These are phyloP conservation scores for Fusarium nisikadoi DNA, from an alignment of 2,329 filamentous ascomycete genomes.

Conservation along the genomic window DNA sequence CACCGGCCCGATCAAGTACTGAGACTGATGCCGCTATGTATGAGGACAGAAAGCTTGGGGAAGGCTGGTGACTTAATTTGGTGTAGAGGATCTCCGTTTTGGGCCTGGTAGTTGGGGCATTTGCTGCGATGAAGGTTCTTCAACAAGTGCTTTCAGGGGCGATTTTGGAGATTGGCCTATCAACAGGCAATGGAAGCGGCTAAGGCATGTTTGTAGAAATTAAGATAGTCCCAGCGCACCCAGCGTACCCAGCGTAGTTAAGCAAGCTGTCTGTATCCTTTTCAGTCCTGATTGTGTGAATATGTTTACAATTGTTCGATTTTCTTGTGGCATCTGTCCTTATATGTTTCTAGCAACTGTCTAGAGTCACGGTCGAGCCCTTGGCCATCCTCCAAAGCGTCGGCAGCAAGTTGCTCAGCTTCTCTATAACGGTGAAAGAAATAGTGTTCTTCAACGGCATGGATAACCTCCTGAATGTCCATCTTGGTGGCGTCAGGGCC, in stretches of 20 bases:
- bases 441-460: constrained; percentile 68
- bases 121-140: neutral
- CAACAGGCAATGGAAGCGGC: neutral
- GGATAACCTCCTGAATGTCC: constrained; percentile 61
- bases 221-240: neutral
- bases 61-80: neutral
- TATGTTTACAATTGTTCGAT: constrained; percentile 7
- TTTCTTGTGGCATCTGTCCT: constrained; percentile 54
- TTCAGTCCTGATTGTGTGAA: neutral
- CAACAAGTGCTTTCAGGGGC: neutral
- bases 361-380: constrained; percentile 58
- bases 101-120: neutral
- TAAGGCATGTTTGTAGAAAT: constrained; percentile 18
- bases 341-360: constrained; percentile 55
- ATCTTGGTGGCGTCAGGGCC: constrained; percentile 54
- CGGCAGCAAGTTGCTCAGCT: constrained; percentile 54
- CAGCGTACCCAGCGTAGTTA: constrained; percentile 3
- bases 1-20: constrained; percentile 18
- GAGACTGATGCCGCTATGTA: neutral
- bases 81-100: neutral
- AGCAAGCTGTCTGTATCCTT: neutral
- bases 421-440: constrained; percentile 61
- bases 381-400: constrained; percentile 47
- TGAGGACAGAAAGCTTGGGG: neutral
- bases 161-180: constrained; percentile 1